Percentiles rank a stretch among this genome's conserved stretches.
Evolutionary conservation across 805 yeast genomes (phyloP).

Genomic region (Lipomyces mesembrius): DNA sequence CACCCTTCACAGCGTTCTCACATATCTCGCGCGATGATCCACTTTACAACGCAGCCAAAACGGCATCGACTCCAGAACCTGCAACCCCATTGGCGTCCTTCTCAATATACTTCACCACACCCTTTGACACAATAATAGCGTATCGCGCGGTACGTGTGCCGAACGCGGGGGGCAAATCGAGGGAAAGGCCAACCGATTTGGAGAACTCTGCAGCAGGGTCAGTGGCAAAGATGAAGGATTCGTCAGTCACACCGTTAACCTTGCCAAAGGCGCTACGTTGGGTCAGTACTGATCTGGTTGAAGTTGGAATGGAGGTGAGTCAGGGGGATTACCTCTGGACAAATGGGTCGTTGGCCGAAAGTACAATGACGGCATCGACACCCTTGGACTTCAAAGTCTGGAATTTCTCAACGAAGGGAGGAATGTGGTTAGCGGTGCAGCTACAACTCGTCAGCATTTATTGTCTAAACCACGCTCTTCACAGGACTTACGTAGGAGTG

Average conservation of each 20-base stretch:
- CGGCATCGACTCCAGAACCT: slow-evolving; percentile 55
- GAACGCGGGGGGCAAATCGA: slow-evolving; percentile 60
- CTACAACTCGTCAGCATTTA: slow-evolving; percentile 7
- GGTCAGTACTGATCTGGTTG: neutral
- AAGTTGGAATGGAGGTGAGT: neutral
- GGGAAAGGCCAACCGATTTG: slow-evolving; percentile 60
- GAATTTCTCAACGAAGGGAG: slow-evolving; percentile 61
- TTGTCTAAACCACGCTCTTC: neutral
- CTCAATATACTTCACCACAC: slow-evolving; percentile 57
- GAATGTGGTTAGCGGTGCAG: slow-evolving; percentile 72
- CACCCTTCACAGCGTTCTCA: neutral
- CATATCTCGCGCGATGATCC: neutral
- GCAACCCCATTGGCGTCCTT: slow-evolving; percentile 52
- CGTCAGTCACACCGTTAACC: slow-evolving; percentile 48
- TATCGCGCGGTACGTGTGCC: slow-evolving; percentile 70
- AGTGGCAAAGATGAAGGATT: slow-evolving; percentile 59
- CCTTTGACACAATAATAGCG: slow-evolving; percentile 69
- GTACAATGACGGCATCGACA: slow-evolving; percentile 64
- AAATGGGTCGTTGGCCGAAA: slow-evolving; percentile 73
- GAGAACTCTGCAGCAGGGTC: slow-evolving; percentile 70
- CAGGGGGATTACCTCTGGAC: slow-evolving; percentile 50
- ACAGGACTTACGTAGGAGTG: slow-evolving; percentile 61
- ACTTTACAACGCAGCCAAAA: slow-evolving; percentile 46
- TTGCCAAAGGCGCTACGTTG: slow-evolving; percentile 63
- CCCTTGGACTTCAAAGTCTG: slow-evolving; percentile 61